Conservation (phyloP, 495 filamentous ascomycete species). For the Saxispiralis lemnorum region DNA sequence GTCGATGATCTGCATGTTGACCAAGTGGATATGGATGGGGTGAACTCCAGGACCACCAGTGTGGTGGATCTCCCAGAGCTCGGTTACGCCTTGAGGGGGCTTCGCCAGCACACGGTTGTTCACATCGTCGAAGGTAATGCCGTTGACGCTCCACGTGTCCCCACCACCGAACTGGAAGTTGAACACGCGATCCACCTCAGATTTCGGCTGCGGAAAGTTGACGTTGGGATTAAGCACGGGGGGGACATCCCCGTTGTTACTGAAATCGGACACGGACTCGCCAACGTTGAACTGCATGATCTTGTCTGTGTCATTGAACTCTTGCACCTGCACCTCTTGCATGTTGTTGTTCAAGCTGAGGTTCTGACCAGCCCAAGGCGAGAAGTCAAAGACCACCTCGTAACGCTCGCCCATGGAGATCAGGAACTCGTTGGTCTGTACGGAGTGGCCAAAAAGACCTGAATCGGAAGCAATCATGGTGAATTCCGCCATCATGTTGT, state of each 20-base stretch:
- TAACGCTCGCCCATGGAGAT: conserved; percentile 39
- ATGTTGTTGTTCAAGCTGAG: conserved; percentile 29
- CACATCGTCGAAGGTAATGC: conserved; percentile 32
- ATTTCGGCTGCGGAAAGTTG: conserved; percentile 21
- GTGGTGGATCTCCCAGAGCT: conserved; percentile 37
- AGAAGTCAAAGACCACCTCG: conserved; percentile 38
- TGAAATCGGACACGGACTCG: conserved; percentile 21
- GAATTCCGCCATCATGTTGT: conserved; percentile 25
- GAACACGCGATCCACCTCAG: conserved; percentile 28
- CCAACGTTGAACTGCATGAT: conserved; percentile 38
- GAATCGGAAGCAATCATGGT: conserved; percentile 39
- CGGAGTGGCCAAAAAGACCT: conserved; percentile 28
- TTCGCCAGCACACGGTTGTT: conserved; percentile 34
- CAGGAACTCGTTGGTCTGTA: conserved; percentile 21
- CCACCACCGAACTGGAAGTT: conserved; percentile 28
- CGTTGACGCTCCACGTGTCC: conserved; percentile 31
- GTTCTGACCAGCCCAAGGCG: conserved; percentile 29
- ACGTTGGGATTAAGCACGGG: conserved; percentile 18
- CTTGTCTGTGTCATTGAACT: conserved; percentile 32
- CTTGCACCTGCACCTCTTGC: conserved; percentile 27
- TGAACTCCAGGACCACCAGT: conserved; percentile 31
- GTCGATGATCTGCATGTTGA: conserved; percentile 36
- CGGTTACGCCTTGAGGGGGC: conserved; percentile 29
- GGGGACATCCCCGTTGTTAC: conserved; percentile 23
- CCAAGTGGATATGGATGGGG: conserved; percentile 41